These are phyloP conservation scores for Magnusiomyces fungicola DNA, from an alignment of 1,139 yeast species.

Conservation along the genomic window DNA sequence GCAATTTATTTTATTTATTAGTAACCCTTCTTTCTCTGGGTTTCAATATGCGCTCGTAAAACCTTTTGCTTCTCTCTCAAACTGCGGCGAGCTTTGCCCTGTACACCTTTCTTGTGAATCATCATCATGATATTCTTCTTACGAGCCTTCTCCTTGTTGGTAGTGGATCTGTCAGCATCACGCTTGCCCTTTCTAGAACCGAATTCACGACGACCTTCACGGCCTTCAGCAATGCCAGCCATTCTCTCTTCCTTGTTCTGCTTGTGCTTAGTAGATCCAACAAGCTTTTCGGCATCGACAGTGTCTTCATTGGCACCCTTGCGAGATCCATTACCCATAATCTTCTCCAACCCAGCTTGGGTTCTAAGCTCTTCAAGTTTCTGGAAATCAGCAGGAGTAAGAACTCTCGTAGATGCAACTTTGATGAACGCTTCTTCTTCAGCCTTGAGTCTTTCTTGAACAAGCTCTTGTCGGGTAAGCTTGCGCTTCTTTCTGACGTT, in stretches of 20 bases:
- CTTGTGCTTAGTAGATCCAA: conserved; percentile 82
- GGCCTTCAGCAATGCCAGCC: conserved; percentile 81
- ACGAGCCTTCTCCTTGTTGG: conserved; percentile 91
- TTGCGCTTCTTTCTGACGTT: conserved; percentile 23
- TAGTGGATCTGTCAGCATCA: conserved; percentile 67
- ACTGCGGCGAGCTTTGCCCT: conserved; percentile 87
- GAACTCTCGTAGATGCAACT: conserved; percentile 63
- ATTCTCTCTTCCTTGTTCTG: conserved; percentile 84
- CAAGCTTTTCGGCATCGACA: conserved; percentile 70
- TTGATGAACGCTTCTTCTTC: conserved; percentile 49
- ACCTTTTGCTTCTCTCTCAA: conserved; percentile 85
- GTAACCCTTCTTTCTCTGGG: conserved; percentile 78
- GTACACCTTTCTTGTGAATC: conserved; percentile 90
- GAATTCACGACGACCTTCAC: conserved; percentile 76
- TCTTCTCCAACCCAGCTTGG: conserved; percentile 76
- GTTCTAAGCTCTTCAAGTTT: conserved; percentile 79
- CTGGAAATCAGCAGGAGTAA: conserved; percentile 97
- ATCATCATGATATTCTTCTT: conserved; percentile 99
- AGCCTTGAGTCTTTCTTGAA: conserved; percentile 20
- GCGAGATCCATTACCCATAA: conserved; percentile 41
- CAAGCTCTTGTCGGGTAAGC: conserved; percentile 20
- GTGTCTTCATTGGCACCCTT: conserved; percentile 64
- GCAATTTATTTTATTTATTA: no score
- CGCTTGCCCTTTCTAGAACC: conserved; percentile 79
- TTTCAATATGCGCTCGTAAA: conserved; percentile 74